phyloP scores from a whole-genome alignment of 2,329 filamentous ascomycete species.

The Talaromyces piceae region DNA sequence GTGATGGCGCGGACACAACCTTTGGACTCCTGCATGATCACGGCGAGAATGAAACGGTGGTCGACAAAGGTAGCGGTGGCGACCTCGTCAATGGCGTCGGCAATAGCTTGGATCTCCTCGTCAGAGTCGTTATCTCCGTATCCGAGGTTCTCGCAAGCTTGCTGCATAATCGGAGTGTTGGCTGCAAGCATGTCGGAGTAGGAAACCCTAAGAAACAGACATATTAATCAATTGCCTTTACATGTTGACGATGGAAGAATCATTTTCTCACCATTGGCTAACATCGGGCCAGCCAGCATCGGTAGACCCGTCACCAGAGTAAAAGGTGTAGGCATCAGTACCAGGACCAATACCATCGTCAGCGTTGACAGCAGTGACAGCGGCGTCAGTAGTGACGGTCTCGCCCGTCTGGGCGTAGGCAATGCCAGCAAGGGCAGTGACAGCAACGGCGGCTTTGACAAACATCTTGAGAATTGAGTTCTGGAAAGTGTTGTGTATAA shows the following conservation, averaged over 20 bases:
- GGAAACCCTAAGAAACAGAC: constrained; percentile 11
- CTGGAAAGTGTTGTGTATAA: neutral
- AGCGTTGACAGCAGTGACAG: constrained; percentile 7
- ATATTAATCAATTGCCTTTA: too few species aligned
- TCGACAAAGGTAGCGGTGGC: constrained; percentile 22
- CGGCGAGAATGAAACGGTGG: constrained; percentile 25
- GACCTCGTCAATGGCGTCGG: constrained; percentile 23
- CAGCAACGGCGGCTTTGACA: constrained; percentile 1
- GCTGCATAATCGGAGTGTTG: constrained; percentile 7
- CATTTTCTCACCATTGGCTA: constrained; percentile 12
- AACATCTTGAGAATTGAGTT: constrained; percentile 2
- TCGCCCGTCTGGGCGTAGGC: constrained; percentile 8
- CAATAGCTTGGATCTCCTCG: constrained; percentile 20
- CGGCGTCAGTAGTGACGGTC: constrained; percentile 8
- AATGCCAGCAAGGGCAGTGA: constrained; percentile 6
- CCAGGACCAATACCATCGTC: constrained; percentile 10
- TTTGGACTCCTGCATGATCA: constrained; percentile 27
- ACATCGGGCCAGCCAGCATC: constrained; percentile 14
- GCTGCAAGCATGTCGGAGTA: constrained; percentile 13
- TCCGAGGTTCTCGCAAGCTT: constrained; percentile 3
- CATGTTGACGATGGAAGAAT: neutral
- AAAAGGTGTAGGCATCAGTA: constrained; percentile 11
- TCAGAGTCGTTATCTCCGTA: constrained; percentile 11
- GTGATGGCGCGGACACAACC: constrained; percentile 20
- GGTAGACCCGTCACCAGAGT: constrained; percentile 15